Evolutionary conservation across 2,329 filamentous ascomycete species (phyloP), one percentile per base, ranked within the genome.

Genomic region (Rutstroemia sydowiana): DNA sequence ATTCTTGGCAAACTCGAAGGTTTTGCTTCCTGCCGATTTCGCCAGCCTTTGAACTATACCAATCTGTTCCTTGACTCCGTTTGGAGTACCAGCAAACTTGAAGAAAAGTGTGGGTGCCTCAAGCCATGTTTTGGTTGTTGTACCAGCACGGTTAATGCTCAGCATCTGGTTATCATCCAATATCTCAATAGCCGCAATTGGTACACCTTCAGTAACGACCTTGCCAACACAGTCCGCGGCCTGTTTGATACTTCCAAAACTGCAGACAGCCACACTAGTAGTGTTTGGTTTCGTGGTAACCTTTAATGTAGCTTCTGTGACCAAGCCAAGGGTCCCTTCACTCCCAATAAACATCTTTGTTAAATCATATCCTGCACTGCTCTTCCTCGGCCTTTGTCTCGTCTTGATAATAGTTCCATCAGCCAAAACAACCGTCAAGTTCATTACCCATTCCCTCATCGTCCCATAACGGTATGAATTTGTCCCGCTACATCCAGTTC

Each of bases 381-480:
- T 91, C 75, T 95, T 96, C 59, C 90, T 80, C 10, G 90, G 89
- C 45, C 90, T 79, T 69, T 95, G 89, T 57, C 87, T 78, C 10
- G 91, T 96, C 74, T 91, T 92, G 71, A 96, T 85, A 47, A 95
- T 71, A 1, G 90, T 95, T 45, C 90, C 90, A 68, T 95, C 91
- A 16, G 90, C 90, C 62, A 95, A 76, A 10, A 95, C 90, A 3
- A 95, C 88, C 0, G 90, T 95, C 59, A 95, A 71, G 49, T 81
- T 86, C 20, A 95, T 72, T 11, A 95, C 91, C 90, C 90, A 95
- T 66, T 95, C 90, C 57, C 88, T 84, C 89, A 95, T 95, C 2
- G 90, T 95, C 56, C 90, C 91, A 68, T 95, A 95, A 53, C 90
- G 79, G 72, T 95, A 95, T 14, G 90, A 85, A 67, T 95, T 95